A percentile compares a stretch with the other conserved stretches of the same genome.
These are phyloP conservation scores for Gentiana dahurica DNA, from an alignment of 257 asterid genomes.

Conservation along the genomic window DNA sequence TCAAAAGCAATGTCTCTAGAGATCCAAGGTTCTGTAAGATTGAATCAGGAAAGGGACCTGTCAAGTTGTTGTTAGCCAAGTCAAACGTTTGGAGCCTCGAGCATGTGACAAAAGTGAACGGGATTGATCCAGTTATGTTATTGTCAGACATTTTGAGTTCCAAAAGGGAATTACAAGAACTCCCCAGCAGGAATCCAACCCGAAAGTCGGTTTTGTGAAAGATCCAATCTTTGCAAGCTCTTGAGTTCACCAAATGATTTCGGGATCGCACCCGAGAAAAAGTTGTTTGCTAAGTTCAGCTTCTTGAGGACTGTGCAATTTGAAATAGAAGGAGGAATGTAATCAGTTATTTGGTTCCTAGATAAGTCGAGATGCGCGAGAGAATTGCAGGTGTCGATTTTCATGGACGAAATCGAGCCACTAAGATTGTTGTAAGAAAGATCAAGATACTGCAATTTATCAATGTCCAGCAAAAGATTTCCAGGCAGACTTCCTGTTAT, in stretches of 20 bases:
- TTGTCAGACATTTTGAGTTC: constrained; percentile 67
- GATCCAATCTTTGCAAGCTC: constrained; percentile 56
- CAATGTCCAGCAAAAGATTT: constrained; percentile 34
- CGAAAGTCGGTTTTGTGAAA: constrained; percentile 62
- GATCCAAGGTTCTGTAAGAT: constrained; percentile 45
- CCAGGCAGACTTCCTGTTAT: constrained; percentile 54
- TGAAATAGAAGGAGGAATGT: constrained; percentile 47
- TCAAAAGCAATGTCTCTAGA: constrained; percentile 47
- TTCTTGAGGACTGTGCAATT: constrained; percentile 60
- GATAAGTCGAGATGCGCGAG: constrained; percentile 61
- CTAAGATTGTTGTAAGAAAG: constrained; percentile 71
- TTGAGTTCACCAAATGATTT: constrained; percentile 44
- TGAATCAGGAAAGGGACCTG: constrained; percentile 55
- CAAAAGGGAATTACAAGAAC: constrained; percentile 35
- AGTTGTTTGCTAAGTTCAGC: constrained; percentile 42
- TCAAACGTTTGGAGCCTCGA: constrained; percentile 55
- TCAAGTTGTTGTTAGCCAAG: constrained; percentile 57
- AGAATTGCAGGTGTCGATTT: constrained; percentile 57
- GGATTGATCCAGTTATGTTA: constrained; percentile 77
- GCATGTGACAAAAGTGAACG: constrained; percentile 53
- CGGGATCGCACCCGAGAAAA: constrained; percentile 56
- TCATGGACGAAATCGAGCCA: constrained; percentile 43
- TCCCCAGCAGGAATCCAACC: constrained; percentile 54
- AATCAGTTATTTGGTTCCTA: constrained; percentile 48
- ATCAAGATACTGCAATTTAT: constrained; percentile 53